These are phyloP conservation scores for Mitragyna speciosa DNA, from an alignment of 257 asterid genomes.

Conservation along the genomic window DNA sequence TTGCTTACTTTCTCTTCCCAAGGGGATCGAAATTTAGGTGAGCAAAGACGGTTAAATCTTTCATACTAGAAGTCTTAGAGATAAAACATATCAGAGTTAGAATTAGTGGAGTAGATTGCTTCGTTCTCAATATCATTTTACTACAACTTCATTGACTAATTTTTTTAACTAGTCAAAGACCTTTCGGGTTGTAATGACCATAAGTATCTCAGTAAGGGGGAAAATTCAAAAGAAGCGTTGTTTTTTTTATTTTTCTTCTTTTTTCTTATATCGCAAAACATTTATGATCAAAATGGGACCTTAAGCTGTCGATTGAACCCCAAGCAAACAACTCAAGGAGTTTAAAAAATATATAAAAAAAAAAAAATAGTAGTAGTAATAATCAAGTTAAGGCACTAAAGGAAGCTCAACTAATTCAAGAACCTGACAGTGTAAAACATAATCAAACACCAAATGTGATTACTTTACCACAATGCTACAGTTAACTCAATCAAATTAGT, in stretches of 20 bases:
- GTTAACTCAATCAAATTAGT: not conserved
- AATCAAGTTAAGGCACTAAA: not conserved
- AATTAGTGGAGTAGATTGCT: not conserved
- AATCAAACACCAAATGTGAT: slow-evolving; percentile 5
- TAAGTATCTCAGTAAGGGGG: too few relatives aligned
- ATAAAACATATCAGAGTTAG: not conserved
- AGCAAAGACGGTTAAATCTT: not conserved
- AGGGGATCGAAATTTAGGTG: not conserved
- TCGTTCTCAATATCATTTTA: not conserved
- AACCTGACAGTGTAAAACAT: not conserved
- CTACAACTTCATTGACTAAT: not conserved
- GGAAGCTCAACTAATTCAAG: too few relatives aligned
- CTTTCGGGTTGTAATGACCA: not conserved
- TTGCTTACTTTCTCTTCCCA: not conserved
- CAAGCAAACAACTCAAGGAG: not conserved
- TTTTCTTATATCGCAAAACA: not conserved
- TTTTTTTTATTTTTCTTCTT: not conserved
- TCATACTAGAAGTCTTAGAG: not conserved
- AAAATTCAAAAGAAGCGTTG: not conserved
- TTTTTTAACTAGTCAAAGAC: not conserved
- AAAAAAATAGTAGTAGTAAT: too few relatives aligned
- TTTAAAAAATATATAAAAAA: not conserved
- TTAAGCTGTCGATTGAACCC: not conserved
- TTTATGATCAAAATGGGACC: not conserved
- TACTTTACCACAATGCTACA: slow-evolving; percentile 12